Base-by-base conservation (phyloP, 192 early-diverging fungal species). In the Rhizoclosmatium sp. region DNA sequence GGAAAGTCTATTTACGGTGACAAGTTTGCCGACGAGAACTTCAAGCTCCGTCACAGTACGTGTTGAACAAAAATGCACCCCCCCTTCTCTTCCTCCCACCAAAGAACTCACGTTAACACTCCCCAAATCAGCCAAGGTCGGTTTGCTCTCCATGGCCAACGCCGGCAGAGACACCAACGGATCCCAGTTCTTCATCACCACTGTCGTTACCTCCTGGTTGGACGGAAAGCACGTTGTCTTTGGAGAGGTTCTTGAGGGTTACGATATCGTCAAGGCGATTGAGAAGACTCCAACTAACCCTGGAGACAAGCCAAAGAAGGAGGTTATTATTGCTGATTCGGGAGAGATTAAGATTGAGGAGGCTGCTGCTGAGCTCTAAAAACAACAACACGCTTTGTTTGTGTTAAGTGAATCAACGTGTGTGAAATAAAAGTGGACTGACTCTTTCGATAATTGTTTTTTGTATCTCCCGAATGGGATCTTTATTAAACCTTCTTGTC, bases 1-100 rank as follows among this genome's bases (percentile, higher is more conserved):
- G 86, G 87, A 66, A 78, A 89, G 87, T 95, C 88, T 61, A 90
- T 92, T 79, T 88, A 92, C 77, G 92, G 97, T 69, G 91, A 89
- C 62, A 93, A 92, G 86, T 99, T 99, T 80, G 89, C 90, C 60
- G 97, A 99, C 82, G 97, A 98, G 88, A 97, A 95, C 89, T 98
- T 98, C 88, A 93, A 92, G 73, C 87, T 97, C 60, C 91, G 91
- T 75, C 92, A 92, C 84, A 86, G 88, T 80, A 12, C 5, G 51
- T 54, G 16, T 54, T 54, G 9, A 12, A 12, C 51, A 54, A 54
- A 54, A 54, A 86, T 85, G 0, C 87, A 93, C 10, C 90, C 82
- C 93, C 92, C 82, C 31, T 31, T 31, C 31, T 31, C 31, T 31
- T 31, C 31, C 31, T 0, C 31, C 31, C n/a, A n/a, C 92, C 92